These are phyloP conservation scores for Kandelia obovata DNA, from an alignment of 345 rosid species.

Conservation along the genomic window DNA sequence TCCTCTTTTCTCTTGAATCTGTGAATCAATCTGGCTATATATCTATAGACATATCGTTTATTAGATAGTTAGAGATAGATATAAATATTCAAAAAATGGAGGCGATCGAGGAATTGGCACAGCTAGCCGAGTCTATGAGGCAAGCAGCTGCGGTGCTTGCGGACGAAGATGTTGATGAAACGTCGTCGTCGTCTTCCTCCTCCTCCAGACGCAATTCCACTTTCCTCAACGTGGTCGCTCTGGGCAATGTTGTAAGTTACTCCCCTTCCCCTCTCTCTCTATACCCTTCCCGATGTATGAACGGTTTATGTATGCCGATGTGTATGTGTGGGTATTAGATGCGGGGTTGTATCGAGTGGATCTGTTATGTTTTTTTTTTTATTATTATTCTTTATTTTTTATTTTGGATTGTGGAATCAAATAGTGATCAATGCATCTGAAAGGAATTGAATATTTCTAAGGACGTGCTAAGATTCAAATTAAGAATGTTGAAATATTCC, in stretches of 20 bases:
- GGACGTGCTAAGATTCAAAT: no score
- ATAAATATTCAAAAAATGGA: slow-evolving; percentile 46
- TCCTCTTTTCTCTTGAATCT: not conserved
- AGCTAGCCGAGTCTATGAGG: slow-evolving; percentile 88
- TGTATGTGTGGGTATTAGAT: not conserved
- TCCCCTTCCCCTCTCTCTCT: not conserved
- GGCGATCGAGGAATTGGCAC: slow-evolving; percentile 86
- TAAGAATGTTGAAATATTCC: no score
- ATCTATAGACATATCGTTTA: not conserved
- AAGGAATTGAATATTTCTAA: no score
- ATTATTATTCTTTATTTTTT: no score
- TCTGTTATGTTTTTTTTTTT: not conserved
- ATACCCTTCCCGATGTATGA: no score
- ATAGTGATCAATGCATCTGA: no score
- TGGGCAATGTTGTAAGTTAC: slow-evolving; percentile 85
- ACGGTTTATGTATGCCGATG: not conserved
- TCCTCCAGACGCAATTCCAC: slow-evolving; percentile 64
- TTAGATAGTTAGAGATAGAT: not conserved
- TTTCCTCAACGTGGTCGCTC: slow-evolving; percentile 76
- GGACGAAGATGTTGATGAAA: slow-evolving; percentile 81
- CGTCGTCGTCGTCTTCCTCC: slow-evolving; percentile 31
- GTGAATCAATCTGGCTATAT: not conserved
- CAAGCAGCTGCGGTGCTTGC: slow-evolving; percentile 88
- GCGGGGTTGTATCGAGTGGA: not conserved
- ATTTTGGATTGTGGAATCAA: no score